Evolutionary conservation across 2,329 filamentous ascomycete species (phyloP), one percentile per base, ranked within the genome.

Genomic region (Tolypocladium tropicale): DNA sequence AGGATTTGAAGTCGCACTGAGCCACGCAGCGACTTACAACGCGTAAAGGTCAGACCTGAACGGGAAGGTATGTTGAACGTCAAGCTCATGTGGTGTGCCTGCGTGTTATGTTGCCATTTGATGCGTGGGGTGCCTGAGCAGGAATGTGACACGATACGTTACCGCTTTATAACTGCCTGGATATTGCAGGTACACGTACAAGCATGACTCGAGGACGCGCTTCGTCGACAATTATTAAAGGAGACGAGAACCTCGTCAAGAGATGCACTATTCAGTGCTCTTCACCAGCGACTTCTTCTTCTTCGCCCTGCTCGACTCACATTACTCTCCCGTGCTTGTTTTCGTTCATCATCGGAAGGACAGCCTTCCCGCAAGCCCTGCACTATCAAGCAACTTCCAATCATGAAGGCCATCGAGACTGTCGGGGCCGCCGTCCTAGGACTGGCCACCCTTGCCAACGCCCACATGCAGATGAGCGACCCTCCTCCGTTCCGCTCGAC

Each of bases 391-490:
- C 25, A 32, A 49, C 16, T 30, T 30, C 1, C 16, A 16, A 30
- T n/a, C 43, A 49, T 49, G 43, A 49, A 49, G 43, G 43, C n/a
- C 43, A 32, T 30, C 25, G 25, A 30, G 25, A 2, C 16, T 32
- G 7, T 49, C 25, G 25, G 43, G 10, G 64, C 72, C 61, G 64
- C 72, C 61, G 63, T 76, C 63, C 60, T 79, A 61, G 72, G 75
- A 63, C 61, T 75, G 55, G 66, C 68, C 53, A 70, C 74, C 60
- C 67, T 76, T 53, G 74, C 72, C 59, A 68, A 74, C 55, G 81
- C 77, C 57, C 80, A 83, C 69, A 83, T 83, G 77, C 74, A 80
- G 66, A 79, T 83, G 75, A 71, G 64, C 46, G 70, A 70, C 59
- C 81, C 81, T 11, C 61, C 77, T 12, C 80, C 81, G 6, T 72